These are phyloP conservation scores for Acacia crassicarpa DNA, from an alignment of 306 rosid genomes.

Conservation along the genomic window DNA sequence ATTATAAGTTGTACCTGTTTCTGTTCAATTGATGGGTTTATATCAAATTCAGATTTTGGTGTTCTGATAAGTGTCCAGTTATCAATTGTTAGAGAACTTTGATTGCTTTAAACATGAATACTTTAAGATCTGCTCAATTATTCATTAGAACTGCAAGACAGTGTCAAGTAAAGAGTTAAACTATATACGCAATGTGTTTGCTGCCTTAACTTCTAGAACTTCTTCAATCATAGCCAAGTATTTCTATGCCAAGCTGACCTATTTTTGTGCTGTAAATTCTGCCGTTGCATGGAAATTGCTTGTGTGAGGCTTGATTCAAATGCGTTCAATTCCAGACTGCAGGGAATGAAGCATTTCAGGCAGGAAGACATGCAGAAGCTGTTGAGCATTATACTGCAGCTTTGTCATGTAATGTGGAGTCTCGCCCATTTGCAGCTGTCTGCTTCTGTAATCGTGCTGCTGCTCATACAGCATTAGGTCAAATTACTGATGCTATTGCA, in stretches of 20 bases:
- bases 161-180: background rate
- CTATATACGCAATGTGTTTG: background rate
- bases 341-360: conserved; percentile 97
- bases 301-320: conserved; percentile 23
- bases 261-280: conserved; percentile 11
- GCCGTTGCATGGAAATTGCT: conserved; percentile 14
- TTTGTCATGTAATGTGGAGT: conserved; percentile 79
- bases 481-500: conserved; percentile 86
- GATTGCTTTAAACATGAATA: background rate
- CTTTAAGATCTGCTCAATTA: background rate
- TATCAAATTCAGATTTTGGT: background rate
- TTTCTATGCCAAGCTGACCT: background rate
- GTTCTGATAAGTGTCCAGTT: background rate
- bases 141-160: background rate
- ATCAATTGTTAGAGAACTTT: background rate
- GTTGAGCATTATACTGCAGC: conserved; percentile 83
- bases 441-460: conserved; percentile 99
- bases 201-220: conserved; percentile 1
- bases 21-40: background rate
- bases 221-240: conserved; percentile 5
- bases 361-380: conserved; percentile 78
- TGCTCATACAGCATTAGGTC: conserved; percentile 88
- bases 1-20: background rate
- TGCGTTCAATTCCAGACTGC: conserved; percentile 59
- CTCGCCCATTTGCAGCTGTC: conserved; percentile 85